Base-by-base conservation (phyloP, 1,139 yeast genomes). In the Geotrichum bryndzae region DNA sequence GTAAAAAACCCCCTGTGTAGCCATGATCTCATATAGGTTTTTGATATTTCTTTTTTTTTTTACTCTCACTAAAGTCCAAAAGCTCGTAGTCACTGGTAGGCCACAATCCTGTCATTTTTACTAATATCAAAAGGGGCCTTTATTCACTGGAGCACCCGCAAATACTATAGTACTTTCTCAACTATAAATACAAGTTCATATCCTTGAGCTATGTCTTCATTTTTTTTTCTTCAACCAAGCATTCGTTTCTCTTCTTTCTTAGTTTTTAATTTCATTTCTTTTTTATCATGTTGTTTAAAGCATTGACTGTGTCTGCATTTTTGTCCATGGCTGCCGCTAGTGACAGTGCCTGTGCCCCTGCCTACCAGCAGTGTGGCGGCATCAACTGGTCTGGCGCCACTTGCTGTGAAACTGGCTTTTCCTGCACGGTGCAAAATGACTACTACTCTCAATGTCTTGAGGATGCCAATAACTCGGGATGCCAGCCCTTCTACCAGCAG, bases 281-380 rank as follows among this genome's bases (percentile, higher is more conserved):
- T 35, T 35, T 35, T 35, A 35, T 35, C 41, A 35, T 35, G 41
- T 35, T 35, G 41, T 35, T 35, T 13, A 35, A 35, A 35, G 41
- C 41, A 35, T 35, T 35, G 41, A 35, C 41, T 35, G 41, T 35
- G 41, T 35, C 41, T 11, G 13, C 41, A 13, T 35, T 35, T 35
- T 35, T 35, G 41, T 35, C 41, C 41, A 35, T 35, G 41, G 41
- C 41, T 35, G 41, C n/a, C 10, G 41, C 41, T 15, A 35, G 41
- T 35, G 41, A 35, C 41, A 35, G 41, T 35, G 13, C 41, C n/a
- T 35, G 41, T 35, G 41, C 41, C 10, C 4, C 41, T 35, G n/a
- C 22, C 22, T 48, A 23, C 52, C 11, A 23, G 18, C 64, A 61
- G 31, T 61, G 64, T 23, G 64, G 64, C 13, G 64, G 64, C 15